Percentiles rank a stretch among this genome's conserved stretches.
phyloP scores from a whole-genome alignment of 495 filamentous ascomycete genomes.

The Talaromyces stipitatus region DNA sequence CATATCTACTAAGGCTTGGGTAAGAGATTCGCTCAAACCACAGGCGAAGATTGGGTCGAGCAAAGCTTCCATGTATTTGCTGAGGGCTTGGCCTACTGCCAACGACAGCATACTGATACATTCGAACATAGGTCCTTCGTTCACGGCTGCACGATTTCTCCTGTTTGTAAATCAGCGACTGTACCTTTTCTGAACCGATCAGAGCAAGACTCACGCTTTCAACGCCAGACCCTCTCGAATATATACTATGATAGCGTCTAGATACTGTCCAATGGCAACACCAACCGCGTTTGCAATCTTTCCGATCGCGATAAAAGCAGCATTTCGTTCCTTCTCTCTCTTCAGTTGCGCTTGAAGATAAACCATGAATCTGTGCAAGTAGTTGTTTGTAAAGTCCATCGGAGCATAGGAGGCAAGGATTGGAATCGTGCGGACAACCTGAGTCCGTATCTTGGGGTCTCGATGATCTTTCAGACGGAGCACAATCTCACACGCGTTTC shows the following conservation, averaged over 20 bases:
- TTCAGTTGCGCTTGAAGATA: conserved; percentile 93
- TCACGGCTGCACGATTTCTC: conserved; percentile 56
- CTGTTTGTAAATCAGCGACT: conserved; percentile 15
- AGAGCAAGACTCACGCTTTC: conserved; percentile 49
- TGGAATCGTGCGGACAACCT: conserved; percentile 83
- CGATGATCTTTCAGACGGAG: conserved; percentile 85
- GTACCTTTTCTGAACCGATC: neutral
- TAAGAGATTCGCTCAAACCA: conserved; percentile 83
- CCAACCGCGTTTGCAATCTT: conserved; percentile 94
- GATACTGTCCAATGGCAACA: conserved; percentile 85
- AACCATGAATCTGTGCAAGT: conserved; percentile 94
- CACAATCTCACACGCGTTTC: conserved; percentile 84
- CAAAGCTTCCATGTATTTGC: conserved; percentile 94
- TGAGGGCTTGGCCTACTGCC: conserved; percentile 91
- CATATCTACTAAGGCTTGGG: conserved; percentile 94
- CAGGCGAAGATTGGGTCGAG: conserved; percentile 97
- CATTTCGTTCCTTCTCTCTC: conserved; percentile 84
- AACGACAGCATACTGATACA: conserved; percentile 95
- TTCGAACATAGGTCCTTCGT: conserved; percentile 90
- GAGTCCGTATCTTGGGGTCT: conserved; percentile 76
- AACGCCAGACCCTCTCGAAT: conserved; percentile 83
- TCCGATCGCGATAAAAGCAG: conserved; percentile 90
- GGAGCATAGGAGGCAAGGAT: conserved; percentile 90
- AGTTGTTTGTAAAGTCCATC: conserved; percentile 68
- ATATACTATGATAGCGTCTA: conserved; percentile 86